Base-by-base conservation (phyloP, 1,139 yeast species). In the Geotrichum bryndzae region DNA sequence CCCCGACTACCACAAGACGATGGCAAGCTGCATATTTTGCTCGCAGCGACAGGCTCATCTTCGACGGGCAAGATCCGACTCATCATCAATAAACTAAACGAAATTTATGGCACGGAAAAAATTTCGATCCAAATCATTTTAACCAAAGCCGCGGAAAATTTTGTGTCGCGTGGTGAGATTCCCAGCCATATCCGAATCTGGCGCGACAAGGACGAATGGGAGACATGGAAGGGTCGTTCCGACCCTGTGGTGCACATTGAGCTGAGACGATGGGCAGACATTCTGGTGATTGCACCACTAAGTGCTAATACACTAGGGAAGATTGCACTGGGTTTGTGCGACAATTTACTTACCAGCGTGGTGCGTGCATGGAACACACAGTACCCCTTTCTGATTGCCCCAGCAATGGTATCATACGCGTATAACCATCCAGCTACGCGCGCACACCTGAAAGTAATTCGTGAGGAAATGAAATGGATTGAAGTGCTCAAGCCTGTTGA, bases 211-310 rank as follows among this genome's bases (percentile, higher is more conserved):
- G 98, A 92, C 73, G 98, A 92, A 75, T 92, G 97, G 97, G 81
- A 79, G 56, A 86, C 90, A 3, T 91, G 97, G 97, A 82, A 83
- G 69, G 78, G 81, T 56, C 82, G 97, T 67, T 83, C 90, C 58
- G 97, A 91, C 74, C 97, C 97, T 0, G 97, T 91, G 35, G 79
- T 92, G 67, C 97, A 92, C 74, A 91, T 91, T 69, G 97, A 92
- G 76, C 79, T 92, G 64, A 84, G 97, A 68, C 83, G 96, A 68
- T 92, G 98, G 98, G 98, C 97, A 0, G 97, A 92, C 75, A 86
- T 92, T 41, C 79, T 92, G 60, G 81, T 91, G 48, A 87, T 92
- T 60, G 96, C 96, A 48, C 97, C 97, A 2, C 77, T 91, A 66
- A 87, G 96, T 15, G 97, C 97, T 6, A 91, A 92, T 73, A 88